Conservation (phyloP, 2,329 filamentous ascomycete species). For the Colletotrichum musicola region DNA sequence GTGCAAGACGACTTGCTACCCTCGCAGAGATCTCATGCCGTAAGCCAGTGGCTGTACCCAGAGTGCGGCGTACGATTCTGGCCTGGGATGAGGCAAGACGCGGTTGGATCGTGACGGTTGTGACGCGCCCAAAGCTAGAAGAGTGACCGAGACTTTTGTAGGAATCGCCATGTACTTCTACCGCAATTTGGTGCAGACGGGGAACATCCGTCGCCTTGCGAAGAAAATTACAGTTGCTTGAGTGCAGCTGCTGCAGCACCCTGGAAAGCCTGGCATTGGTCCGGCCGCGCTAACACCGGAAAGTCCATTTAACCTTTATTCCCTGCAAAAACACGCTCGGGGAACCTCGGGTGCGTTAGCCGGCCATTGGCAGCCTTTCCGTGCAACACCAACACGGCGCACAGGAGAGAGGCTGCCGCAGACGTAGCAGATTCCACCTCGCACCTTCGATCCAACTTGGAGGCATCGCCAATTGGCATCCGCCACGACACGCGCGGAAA, state of each 20-base stretch:
- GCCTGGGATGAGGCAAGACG: slow-evolving; percentile 1
- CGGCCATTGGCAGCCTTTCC: slow-evolving; percentile 24
- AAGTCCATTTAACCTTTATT: not conserved
- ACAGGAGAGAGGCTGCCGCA: slow-evolving; percentile 35
- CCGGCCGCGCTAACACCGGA: slow-evolving; percentile 11
- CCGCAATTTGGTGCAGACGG: not conserved
- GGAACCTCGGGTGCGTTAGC: slow-evolving; percentile 32
- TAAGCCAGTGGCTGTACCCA: too few species aligned
- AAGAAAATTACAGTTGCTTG: slow-evolving; percentile 16
- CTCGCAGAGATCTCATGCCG: too few species aligned
- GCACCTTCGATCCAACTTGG: slow-evolving; percentile 26
- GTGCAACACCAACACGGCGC: slow-evolving; percentile 35
- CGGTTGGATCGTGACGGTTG: slow-evolving; percentile 15
- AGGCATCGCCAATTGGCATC: slow-evolving; percentile 37
- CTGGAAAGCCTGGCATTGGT: slow-evolving; percentile 20
- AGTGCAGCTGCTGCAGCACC: not conserved
- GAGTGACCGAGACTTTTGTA: not conserved
- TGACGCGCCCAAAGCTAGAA: slow-evolving; percentile 5
- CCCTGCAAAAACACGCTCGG: not conserved
- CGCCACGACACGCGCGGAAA: slow-evolving; percentile 35
- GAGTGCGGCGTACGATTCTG: too few species aligned
- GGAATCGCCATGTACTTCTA: not conserved
- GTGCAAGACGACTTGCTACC: too few species aligned
- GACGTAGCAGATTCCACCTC: slow-evolving; percentile 38
- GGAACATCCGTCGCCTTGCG: slow-evolving; percentile 6